Evolutionary conservation across 805 yeast genomes (phyloP), one percentile per base, ranked within the genome.

Genomic region (Pichia exigua): DNA sequence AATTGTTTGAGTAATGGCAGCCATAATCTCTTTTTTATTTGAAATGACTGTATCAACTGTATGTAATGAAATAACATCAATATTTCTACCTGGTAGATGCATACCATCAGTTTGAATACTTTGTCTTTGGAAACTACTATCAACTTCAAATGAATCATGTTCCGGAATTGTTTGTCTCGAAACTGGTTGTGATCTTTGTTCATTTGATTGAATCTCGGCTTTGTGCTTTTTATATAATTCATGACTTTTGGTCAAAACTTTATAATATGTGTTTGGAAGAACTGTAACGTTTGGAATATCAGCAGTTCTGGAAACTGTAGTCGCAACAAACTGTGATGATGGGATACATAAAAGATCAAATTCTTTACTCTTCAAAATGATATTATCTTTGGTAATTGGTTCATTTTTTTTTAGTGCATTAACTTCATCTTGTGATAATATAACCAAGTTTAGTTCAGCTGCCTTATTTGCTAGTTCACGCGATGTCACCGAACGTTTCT

Each of bases 1-100:
- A 44, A 92, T 90, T 4, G 94, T 87, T 68, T 92, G 97, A 0
- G 97, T 86, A 51, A 92, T 79, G 1, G 92, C 91, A 2, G 89
- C 89, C 58, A 86, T 82, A 77, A 87, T 87, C 43, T 82, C 81
- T 46, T 79, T 79, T 57, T 82, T 87, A 1, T 84, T 79, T 0
- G 89, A 82, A 9, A 82, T 83, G 61, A 77, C 74, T 0, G 90
- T 83, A 51, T 81, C 78, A 57, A 78, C 76, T 1, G 67, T 59
- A 45, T 58, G 58, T 20, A 64, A 44, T 6, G 69, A 64, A 10
- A 59, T 54, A 2, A 59, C 50, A 22, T 53, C 59, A 32, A 53
- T 32, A 39, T 46, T 46, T 0, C 50, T 32, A 40, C 39, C 39
- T 8, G 52, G 49, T 17, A 44, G 17, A 17, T 41, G 46, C 27